These are phyloP conservation scores for Zelopaecilomyces penicillatus DNA, from an alignment of 2,329 filamentous ascomycete genomes.

Conservation along the genomic window DNA sequence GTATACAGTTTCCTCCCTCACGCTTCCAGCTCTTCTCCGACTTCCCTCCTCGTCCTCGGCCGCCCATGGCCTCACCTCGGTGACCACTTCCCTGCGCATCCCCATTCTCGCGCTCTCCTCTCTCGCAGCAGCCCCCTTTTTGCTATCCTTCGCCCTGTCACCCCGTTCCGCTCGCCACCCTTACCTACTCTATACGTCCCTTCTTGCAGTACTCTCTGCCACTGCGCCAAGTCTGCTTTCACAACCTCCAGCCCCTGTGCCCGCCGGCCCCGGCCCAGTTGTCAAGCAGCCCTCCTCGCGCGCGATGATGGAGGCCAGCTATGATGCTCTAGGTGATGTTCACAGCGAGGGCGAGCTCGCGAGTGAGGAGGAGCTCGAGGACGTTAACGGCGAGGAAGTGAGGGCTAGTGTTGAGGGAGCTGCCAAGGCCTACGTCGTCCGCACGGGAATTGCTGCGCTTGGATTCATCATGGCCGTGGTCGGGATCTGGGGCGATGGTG, in stretches of 20 bases:
- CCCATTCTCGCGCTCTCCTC: slow-evolving; percentile 61
- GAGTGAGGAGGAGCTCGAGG: slow-evolving; percentile 43
- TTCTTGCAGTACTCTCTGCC: slow-evolving; percentile 57
- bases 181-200: slow-evolving; percentile 78
- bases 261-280: slow-evolving; percentile 13
- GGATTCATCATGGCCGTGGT: slow-evolving; percentile 55
- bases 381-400: slow-evolving; percentile 56
- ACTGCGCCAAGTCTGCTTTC: slow-evolving; percentile 43
- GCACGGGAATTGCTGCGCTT: slow-evolving; percentile 44
- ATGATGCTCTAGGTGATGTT: slow-evolving; percentile 56
- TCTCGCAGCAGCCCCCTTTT: slow-evolving; percentile 61
- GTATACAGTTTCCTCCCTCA: slow-evolving; percentile 70
- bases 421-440: slow-evolving; percentile 43
- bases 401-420: slow-evolving; percentile 48
- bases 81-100: slow-evolving; percentile 53
- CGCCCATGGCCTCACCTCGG: slow-evolving; percentile 59
- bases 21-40: slow-evolving; percentile 70
- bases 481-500: slow-evolving; percentile 59
- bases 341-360: slow-evolving; percentile 33
- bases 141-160: slow-evolving; percentile 70
- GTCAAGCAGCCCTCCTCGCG: slow-evolving; percentile 23
- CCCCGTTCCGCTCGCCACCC: slow-evolving; percentile 71
- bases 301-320: slow-evolving; percentile 58
- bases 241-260: slow-evolving; percentile 18
- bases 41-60: slow-evolving; percentile 69